Base-by-base conservation (phyloP, 2,329 filamentous ascomycete species). In the Stagonosporopsis rhizophila region DNA sequence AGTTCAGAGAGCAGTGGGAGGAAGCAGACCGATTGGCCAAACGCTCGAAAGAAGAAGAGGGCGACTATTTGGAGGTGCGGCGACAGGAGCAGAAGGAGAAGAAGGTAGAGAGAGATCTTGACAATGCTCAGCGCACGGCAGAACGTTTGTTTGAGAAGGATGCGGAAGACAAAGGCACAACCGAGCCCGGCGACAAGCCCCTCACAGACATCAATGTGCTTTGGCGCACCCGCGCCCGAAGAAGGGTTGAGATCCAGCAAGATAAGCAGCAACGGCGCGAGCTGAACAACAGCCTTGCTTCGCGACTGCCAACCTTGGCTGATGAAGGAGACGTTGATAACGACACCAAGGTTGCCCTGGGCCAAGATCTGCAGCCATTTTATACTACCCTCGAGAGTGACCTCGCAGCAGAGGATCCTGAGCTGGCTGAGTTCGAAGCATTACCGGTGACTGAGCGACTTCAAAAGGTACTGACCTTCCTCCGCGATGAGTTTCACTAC, bases 91-190 rank as follows among this genome's bases (percentile, higher is more conserved):
- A 68, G 6, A 72, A 75, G 58, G 72, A 76, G 44, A 73, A 70
- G 57, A 69, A 72, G 47, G 50, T 84, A 3, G 91, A 96, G 75
- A 85, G 83, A 23, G 85, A 90, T 74, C 81, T 94, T 20, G 83
- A 84, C 60, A 91, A 86, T 1, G 94, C 92, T 20, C 93, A 96
- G 82, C 90, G 89, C 66, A 87, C 95, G 9, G 87, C 90, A 2
- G 92, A 96, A 79, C 80, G 87, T 48, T 83, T 98, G 76, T 87
- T 90, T 58, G 67, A 72, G 50, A 64, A 64, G 32, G 62, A 65
- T 6, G 61, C 61, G 7, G 69, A 72, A 27, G 64, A 66, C 9
- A 62, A 64, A 35, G 63, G 65, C 15, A 61, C 59, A 11, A 52
- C 63, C 27, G 59, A 64, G 25, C 56, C 71, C 7, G 66, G 57